Evolutionary conservation across 129 eudicot genomes (phyloP), one percentile per base, ranked within the genome.

Genomic region (Ambrosia trifida): DNA sequence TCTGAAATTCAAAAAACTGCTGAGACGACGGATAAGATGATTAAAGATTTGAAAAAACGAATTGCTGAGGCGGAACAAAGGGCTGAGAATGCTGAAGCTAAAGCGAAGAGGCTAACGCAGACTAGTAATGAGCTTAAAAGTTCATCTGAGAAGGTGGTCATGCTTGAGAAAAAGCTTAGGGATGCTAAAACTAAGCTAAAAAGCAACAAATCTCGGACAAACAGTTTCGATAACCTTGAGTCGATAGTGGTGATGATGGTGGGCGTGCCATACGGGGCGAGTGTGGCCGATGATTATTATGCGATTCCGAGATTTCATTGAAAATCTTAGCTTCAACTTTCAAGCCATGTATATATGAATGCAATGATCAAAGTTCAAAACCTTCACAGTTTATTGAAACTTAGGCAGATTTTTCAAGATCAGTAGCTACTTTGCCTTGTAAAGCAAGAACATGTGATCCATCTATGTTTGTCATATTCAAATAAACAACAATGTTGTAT

Each of bases 1-100:
- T 31, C 71, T 72, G 78, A 78, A 50, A 62, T 58, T 32, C 66
- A 33, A 12, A 61, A 61, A 18, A 8, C 69, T 12, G 35, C 4
- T 35, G 33, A 13, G 60, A 78, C 78, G 74, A 64, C 18, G 64
- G 82, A 74, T 7, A 56, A 35, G 8, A 46, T 51, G 5, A 58
- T 71, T 4, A 70, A 66, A 57, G 76, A 66, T 68, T 45, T 79
- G 63, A 72, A 79, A 68, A 64, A 40, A 41, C 76, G 77, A 16
- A 30, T 73, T 63, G 14, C 58, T 53, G 66, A 65, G 57, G 84
- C 83, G 17, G 86, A 84, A 83, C 66, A 67, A 11, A 83, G 88
- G 77, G 89, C 89, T 68, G 81, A 78, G 20, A 74, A 18, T 45
- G 89, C 96, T 53, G 96, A 91, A 76, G 73, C 83, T 40, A 85